These are phyloP conservation scores for Globomyces pollinis-pini DNA, from an alignment of 192 early-diverging fungal species.

Conservation along the genomic window DNA sequence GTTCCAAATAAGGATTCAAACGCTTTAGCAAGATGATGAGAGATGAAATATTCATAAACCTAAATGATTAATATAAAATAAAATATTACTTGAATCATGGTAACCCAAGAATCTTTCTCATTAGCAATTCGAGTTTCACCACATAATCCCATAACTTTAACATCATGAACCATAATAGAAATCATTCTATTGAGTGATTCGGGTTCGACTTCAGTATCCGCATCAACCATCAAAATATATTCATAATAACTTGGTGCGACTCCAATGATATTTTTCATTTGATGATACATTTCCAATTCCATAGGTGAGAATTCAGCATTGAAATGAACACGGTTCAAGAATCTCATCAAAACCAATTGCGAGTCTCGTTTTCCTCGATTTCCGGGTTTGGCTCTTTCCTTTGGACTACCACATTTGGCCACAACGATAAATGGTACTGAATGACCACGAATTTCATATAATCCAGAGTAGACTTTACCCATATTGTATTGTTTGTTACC, in stretches of 20 bases:
- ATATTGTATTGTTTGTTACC: constrained; percentile 87
- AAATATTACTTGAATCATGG: constrained; percentile 94
- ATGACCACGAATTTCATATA: constrained; percentile 83
- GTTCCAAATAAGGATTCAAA: constrained; percentile 98
- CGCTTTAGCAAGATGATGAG: constrained; percentile 96
- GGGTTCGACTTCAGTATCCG: constrained; percentile 47
- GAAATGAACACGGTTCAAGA: constrained; percentile 72
- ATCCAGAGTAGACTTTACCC: constrained; percentile 92
- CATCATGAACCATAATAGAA: constrained; percentile 52
- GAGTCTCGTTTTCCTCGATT: constrained; percentile 79
- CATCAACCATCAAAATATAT: constrained; percentile 55
- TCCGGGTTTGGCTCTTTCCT: constrained; percentile 71
- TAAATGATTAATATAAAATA: constrained; percentile 52
- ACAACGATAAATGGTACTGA: constrained; percentile 89
- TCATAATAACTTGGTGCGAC: constrained; percentile 75
- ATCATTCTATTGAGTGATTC: constrained; percentile 48
- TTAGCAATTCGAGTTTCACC: constrained; percentile 89
- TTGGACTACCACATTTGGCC: constrained; percentile 84
- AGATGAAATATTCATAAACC: constrained; percentile 91
- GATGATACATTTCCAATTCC: constrained; percentile 74
- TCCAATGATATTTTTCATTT: constrained; percentile 80
- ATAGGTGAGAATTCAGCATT: constrained; percentile 69
- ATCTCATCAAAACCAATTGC: constrained; percentile 78
- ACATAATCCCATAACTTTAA: constrained; percentile 65
- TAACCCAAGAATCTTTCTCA: constrained; percentile 85